Percentiles rank a stretch among this genome's conserved stretches.
These are phyloP conservation scores for Candida odintsovae DNA, from an alignment of 805 yeast species.

Conservation along the genomic window DNA sequence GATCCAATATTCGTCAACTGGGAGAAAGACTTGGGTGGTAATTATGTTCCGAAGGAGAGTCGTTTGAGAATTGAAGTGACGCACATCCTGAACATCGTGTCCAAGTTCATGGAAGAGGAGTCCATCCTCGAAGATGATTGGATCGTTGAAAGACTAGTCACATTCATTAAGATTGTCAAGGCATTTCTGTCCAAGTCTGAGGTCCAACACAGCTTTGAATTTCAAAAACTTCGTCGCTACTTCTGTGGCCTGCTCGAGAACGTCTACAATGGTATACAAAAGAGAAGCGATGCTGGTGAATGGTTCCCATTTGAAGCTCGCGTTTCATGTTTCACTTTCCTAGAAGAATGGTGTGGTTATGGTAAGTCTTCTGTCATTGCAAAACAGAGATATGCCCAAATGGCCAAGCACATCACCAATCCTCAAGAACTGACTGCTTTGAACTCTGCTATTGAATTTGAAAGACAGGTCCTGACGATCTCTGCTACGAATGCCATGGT, in stretches of 20 bases:
- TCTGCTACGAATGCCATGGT: slow-evolving; percentile 84
- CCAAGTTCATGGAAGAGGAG: slow-evolving; percentile 50
- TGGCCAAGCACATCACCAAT: slow-evolving; percentile 39
- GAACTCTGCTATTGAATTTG: slow-evolving; percentile 75
- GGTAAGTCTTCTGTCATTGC: slow-evolving; percentile 61
- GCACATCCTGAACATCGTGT: slow-evolving; percentile 68
- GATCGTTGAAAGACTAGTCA: slow-evolving; percentile 58
- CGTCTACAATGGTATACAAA: slow-evolving; percentile 52
- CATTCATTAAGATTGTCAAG: slow-evolving; percentile 57
- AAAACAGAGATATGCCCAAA: slow-evolving; percentile 57
- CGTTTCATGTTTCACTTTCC: slow-evolving; percentile 69
- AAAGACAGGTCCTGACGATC: slow-evolving; percentile 59
- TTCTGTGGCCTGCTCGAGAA: slow-evolving; percentile 79
- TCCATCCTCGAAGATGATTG: slow-evolving; percentile 57
- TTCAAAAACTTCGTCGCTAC: slow-evolving; percentile 72
- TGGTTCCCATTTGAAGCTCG: slow-evolving; percentile 88
- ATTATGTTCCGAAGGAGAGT: slow-evolving; percentile 32
- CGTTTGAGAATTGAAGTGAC: slow-evolving; percentile 67
- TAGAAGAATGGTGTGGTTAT: slow-evolving; percentile 94
- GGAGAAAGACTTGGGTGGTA: slow-evolving; percentile 39
- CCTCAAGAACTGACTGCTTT: slow-evolving; percentile 41
- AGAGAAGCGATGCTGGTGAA: slow-evolving; percentile 33
- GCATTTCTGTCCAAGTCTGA: slow-evolving; percentile 47
- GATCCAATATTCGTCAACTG: slow-evolving; percentile 54
- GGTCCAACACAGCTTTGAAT: slow-evolving; percentile 61